Evolutionary conservation across 2,329 filamentous ascomycete genomes (phyloP), one percentile per base, ranked within the genome.

Genomic region (Fusarium circinatum): DNA sequence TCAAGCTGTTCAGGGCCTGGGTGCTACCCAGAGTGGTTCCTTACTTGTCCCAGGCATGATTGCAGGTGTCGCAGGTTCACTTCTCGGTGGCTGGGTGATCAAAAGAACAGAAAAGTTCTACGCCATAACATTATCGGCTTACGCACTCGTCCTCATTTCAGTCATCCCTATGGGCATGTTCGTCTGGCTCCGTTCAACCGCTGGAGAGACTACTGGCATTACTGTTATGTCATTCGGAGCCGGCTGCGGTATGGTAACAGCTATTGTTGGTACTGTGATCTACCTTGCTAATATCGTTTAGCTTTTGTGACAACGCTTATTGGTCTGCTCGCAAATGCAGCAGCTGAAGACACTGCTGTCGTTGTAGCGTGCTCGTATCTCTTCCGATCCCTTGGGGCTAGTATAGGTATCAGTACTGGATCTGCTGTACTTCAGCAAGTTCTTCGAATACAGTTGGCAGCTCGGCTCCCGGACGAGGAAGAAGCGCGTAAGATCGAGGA

Each of bases 281-380:
- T 24, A 24, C n/a, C 30, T 34, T 52, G 47, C 62, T 41, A 34
- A 65, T 8, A 18, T 28, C 18, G 15, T n/a, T 41, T 28, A 67
- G 64, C 30, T 13, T 66, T 44, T 34, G 39, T 65, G 22, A 92
- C 91, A 0, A 91, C 91, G 1, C 86, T 95, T 39, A 90, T 95
- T 52, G 92, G 87, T 4, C 85, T 95, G 42, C 89, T 95, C 71
- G 90, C 93, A 38, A 94, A 94, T 78, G 89, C 91, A 0, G 83
- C 88, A 3, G 84, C 86, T 7, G 86, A 89, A 48, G 93, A 95
- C 74, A 90, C 93, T 70, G 93, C 94, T 5, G 89, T 95, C 3
- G 92, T 91, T 8, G 93, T 93, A 22, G 93, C 94, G 13, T 94
- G 92, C 80, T 93, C 91, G 26, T 96, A 96, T 82, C 89, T 96